Evolutionary conservation across 495 filamentous ascomycete genomes (phyloP).

Genomic region (Penicillium lividum): DNA sequence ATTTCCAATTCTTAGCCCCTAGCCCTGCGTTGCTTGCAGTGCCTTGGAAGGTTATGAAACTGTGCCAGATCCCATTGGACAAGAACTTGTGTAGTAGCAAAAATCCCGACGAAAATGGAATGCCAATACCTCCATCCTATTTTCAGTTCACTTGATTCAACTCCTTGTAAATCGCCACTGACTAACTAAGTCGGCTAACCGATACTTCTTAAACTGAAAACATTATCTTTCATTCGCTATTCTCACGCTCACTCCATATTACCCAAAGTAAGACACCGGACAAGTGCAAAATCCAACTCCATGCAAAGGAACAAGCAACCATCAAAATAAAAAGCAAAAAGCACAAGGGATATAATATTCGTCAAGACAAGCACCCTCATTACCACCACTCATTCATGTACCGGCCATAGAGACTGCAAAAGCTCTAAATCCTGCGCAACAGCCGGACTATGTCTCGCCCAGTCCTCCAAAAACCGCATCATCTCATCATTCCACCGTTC

Average conservation of each 20-base stretch:
- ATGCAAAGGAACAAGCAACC: background rate
- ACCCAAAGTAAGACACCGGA: background rate
- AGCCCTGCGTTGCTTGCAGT: no score
- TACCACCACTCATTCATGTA: slow-evolving; percentile 8
- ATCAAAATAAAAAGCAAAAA: background rate
- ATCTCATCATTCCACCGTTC: slow-evolving; percentile 50
- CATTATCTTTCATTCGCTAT: background rate
- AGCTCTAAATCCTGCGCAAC: slow-evolving; percentile 49
- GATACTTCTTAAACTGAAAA: no score
- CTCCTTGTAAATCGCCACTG: no score
- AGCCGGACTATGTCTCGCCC: slow-evolving; percentile 43
- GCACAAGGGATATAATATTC: slow-evolving; percentile 2
- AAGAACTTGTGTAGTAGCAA: no score
- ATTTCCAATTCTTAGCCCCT: background rate
- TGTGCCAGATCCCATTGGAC: background rate
- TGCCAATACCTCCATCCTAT: no score
- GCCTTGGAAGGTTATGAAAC: no score
- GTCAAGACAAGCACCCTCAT: background rate
- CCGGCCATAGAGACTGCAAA: slow-evolving; percentile 36
- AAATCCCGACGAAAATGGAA: no score
- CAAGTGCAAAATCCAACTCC: background rate
- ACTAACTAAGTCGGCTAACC: no score
- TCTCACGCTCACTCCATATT: background rate
- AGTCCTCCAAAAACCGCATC: slow-evolving; percentile 45
- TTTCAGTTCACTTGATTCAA: no score